phyloP scores from a whole-genome alignment of 208 protist genomes.

The Leishmania martiniquensis region DNA sequence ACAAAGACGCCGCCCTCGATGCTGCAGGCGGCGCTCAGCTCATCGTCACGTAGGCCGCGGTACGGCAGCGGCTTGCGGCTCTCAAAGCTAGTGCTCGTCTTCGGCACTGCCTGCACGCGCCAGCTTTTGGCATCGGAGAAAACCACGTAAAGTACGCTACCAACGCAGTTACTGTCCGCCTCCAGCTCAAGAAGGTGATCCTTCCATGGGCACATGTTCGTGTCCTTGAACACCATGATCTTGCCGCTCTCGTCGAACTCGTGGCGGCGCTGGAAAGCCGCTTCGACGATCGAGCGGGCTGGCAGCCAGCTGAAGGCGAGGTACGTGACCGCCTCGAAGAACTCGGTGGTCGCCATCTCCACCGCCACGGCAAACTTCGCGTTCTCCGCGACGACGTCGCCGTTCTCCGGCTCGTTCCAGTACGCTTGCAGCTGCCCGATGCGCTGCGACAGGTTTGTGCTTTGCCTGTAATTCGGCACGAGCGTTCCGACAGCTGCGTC shows the following conservation, averaged over 20 bases:
- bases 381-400: slow-evolving; percentile 47
- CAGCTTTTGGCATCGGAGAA: slow-evolving; percentile 90
- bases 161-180: slow-evolving; percentile 47
- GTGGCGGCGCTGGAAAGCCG: slow-evolving; percentile 58
- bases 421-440: slow-evolving; percentile 83
- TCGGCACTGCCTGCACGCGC: slow-evolving; percentile 92
- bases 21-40: slow-evolving; percentile 78
- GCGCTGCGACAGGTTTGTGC: slow-evolving; percentile 77
- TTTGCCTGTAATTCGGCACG: slow-evolving; percentile 77
- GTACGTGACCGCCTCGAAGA: slow-evolving; percentile 84
- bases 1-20: slow-evolving; percentile 95
- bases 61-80: slow-evolving; percentile 91
- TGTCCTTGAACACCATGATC: slow-evolving; percentile 79
- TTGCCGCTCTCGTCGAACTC: slow-evolving; percentile 68
- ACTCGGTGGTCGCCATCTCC: slow-evolving; percentile 83
- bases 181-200: slow-evolving; percentile 94
- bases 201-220: slow-evolving; percentile 92
- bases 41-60: slow-evolving; percentile 93
- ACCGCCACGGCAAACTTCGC: slow-evolving; percentile 87
- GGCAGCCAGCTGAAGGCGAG: slow-evolving; percentile 93
- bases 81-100: slow-evolving; percentile 68
- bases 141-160: slow-evolving; percentile 85
- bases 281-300: slow-evolving; percentile 81
- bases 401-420: slow-evolving; percentile 90
- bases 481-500: slow-evolving; percentile 32